Conservation (phyloP, 306 rosid genomes). For the Alnus rubra region DNA sequence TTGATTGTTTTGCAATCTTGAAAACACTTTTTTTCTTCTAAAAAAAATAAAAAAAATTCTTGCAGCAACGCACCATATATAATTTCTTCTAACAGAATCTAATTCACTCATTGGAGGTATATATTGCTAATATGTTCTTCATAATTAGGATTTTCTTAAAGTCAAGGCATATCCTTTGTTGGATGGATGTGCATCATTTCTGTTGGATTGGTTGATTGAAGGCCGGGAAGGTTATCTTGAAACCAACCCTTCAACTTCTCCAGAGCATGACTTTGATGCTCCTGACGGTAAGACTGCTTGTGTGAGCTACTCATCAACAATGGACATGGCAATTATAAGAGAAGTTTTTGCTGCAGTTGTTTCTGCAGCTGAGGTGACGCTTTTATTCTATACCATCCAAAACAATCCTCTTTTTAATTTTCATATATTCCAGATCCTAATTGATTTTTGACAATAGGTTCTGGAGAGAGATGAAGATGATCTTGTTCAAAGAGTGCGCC, state of each 20-base stretch:
- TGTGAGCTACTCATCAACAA: conserved; percentile 75
- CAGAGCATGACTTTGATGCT: conserved; percentile 69
- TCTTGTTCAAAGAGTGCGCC: conserved; percentile 35
- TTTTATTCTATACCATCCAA: conserved; percentile 7
- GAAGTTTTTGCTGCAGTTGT: conserved; percentile 62
- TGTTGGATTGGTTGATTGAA: conserved; percentile 78
- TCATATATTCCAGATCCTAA: background rate
- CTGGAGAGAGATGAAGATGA: conserved; percentile 50
- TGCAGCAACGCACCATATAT: background rate
- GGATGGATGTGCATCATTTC: conserved; percentile 72
- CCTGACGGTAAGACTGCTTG: conserved; percentile 73
- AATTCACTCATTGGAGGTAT: background rate
- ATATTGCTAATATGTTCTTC: conserved; percentile 24
- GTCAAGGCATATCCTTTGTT: conserved; percentile 73
- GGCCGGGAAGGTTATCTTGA: conserved; percentile 61
- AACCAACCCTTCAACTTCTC: conserved; percentile 89
- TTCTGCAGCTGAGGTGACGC: conserved; percentile 66
- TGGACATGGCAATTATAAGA: conserved; percentile 67
- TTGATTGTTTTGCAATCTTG: background rate
- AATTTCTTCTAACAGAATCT: background rate
- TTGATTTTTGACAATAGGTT: conserved; percentile 36
- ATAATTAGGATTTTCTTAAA: conserved; percentile 56
- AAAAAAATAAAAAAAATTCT: background rate
- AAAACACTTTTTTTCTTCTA: background rate
- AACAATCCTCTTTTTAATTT: background rate